phyloP scores from a whole-genome alignment of 805 yeast genomes.

The Phaffomyces opuntiae region DNA sequence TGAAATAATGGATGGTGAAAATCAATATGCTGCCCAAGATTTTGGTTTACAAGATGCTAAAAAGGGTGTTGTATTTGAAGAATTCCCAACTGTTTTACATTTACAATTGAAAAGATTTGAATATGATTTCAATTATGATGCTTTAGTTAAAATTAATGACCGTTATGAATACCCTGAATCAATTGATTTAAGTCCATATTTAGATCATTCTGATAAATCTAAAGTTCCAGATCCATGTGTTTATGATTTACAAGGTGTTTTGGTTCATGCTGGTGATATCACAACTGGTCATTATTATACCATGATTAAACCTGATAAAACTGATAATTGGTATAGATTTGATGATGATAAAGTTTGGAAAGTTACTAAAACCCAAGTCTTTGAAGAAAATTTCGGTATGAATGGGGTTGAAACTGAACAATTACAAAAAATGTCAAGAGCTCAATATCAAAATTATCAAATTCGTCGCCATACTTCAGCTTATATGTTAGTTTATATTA shows the following conservation, averaged over 20 bases:
- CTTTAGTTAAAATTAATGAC: conserved; percentile 86
- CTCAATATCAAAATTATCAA: conserved; percentile 55
- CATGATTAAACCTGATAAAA: conserved; percentile 70
- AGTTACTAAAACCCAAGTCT: conserved; percentile 77
- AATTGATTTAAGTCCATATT: conserved; percentile 72
- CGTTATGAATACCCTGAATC: conserved; percentile 81
- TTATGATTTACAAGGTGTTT: conserved; percentile 84
- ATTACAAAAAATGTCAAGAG: conserved; percentile 44
- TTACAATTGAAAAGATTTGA: conserved; percentile 91
- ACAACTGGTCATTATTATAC: conserved; percentile 97
- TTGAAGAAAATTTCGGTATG: conserved; percentile 89
- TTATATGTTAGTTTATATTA: conserved; percentile 90
- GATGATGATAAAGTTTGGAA: conserved; percentile 94
- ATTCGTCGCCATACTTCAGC: conserved; percentile 87
- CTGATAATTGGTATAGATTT: conserved; percentile 78
- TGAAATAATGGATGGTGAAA: conserved; percentile 89
- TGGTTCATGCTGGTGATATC: conserved; percentile 93
- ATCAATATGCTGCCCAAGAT: conserved; percentile 88
- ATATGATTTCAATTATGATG: conserved; percentile 85
- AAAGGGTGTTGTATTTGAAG: conserved; percentile 89
- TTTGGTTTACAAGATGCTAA: conserved; percentile 91
- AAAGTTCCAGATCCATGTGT: conserved; percentile 51
- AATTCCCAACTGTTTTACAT: conserved; percentile 89
- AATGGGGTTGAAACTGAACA: conserved; percentile 45
- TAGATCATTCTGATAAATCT: conserved; percentile 45